Evolutionary conservation across 371 early-diverging fungal species (phyloP).

Genomic region (Syncephalastrum sp.): DNA sequence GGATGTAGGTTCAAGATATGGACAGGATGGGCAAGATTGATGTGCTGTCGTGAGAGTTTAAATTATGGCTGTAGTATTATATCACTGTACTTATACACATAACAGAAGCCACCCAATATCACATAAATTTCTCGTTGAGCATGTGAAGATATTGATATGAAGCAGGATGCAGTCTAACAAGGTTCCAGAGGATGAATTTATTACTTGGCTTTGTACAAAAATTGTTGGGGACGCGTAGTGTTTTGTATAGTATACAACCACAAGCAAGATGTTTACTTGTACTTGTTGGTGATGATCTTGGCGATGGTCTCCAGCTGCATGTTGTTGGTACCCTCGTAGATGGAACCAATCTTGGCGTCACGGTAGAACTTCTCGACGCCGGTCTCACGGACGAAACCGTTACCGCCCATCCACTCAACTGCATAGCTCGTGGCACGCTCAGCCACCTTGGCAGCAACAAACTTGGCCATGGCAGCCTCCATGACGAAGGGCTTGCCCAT

Average conservation of each 20-base stretch:
- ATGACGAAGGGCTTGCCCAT: conserved; percentile 85
- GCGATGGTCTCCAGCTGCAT: conserved; percentile 97
- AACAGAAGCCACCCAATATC: too few relatives aligned
- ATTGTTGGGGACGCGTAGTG: not conserved
- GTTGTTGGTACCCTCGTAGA: conserved; percentile 89
- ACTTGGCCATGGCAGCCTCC: conserved; percentile 99
- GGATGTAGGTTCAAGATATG: too few relatives aligned
- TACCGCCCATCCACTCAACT: conserved; percentile 97
- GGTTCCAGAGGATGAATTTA: too few relatives aligned
- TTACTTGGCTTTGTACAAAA: too few relatives aligned
- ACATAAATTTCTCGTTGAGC: too few relatives aligned
- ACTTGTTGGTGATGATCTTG: conserved; percentile 74
- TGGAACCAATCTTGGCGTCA: conserved; percentile 94
- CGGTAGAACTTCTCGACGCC: conserved; percentile 94
- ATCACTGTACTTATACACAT: too few relatives aligned
- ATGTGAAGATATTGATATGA: too few relatives aligned
- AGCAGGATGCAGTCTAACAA: too few relatives aligned
- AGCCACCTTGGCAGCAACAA: conserved; percentile 92
- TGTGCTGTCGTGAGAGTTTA: too few relatives aligned
- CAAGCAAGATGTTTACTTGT: conserved; percentile 39
- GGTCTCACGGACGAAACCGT: conserved; percentile 87
- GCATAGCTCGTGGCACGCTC: conserved; percentile 88
- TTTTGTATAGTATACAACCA: conserved; percentile 1
- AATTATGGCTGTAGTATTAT: too few relatives aligned
- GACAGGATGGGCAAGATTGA: too few relatives aligned